These are phyloP conservation scores for Akanthomyces uredinophilus DNA, from an alignment of 2,329 filamentous ascomycete genomes.

Conservation along the genomic window DNA sequence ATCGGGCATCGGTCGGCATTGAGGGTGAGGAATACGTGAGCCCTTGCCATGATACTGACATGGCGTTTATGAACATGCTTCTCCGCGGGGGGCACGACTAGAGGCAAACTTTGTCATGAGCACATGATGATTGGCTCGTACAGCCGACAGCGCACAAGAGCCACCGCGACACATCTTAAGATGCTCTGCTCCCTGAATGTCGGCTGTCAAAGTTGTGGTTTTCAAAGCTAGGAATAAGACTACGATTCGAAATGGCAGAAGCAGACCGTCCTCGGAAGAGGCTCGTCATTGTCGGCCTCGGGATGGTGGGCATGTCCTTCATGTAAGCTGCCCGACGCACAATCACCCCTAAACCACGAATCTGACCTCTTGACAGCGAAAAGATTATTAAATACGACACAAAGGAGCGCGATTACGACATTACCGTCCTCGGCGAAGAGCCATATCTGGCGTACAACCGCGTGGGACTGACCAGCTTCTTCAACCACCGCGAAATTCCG, in stretches of 20 bases:
- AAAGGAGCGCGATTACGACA: constrained; percentile 67
- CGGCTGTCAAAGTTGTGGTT: background rate
- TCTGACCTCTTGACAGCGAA: constrained; percentile 50
- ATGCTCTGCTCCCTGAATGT: background rate
- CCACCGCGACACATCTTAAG: background rate
- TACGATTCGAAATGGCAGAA: background rate
- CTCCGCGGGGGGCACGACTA: background rate
- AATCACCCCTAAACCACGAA: constrained; percentile 16
- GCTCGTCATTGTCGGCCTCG: constrained; percentile 78
- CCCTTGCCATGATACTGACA: background rate
- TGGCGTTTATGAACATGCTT: constrained; percentile 1
- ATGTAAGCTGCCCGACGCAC: constrained; percentile 53
- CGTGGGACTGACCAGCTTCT: constrained; percentile 84
- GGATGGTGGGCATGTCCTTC: constrained; percentile 88
- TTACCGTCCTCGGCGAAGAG: constrained; percentile 85
- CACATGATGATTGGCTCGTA: background rate
- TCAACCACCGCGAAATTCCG: constrained; percentile 78
- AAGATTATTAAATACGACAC: constrained; percentile 83
- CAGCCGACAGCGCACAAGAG: background rate
- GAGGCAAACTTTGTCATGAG: background rate
- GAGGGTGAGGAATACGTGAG: too few species aligned
- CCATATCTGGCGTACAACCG: constrained; percentile 85
- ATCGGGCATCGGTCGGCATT: background rate
- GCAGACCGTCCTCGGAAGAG: constrained; percentile 42
- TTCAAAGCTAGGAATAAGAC: background rate